Percentiles rank a stretch among this genome's conserved stretches.
Evolutionary conservation across 345 rosid species (phyloP).

Genomic region (Pistacia integerrima): DNA sequence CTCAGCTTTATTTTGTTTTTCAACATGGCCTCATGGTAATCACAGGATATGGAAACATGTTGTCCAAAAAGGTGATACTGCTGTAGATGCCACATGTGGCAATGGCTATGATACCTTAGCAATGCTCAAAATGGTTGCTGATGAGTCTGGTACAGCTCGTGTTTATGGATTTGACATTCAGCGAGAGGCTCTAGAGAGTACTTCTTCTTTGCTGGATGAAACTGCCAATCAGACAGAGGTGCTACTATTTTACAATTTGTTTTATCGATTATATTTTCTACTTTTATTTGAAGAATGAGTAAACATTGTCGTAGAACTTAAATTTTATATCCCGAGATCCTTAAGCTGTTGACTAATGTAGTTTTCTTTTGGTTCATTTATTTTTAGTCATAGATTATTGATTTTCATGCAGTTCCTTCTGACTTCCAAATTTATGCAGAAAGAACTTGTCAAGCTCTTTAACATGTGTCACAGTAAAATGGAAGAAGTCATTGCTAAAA

Average conservation of each 20-base stretch:
- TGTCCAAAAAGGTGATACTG: slow-evolving; percentile 68
- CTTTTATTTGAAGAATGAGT: background rate
- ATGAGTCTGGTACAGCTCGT: slow-evolving; percentile 54
- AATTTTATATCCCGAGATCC: background rate
- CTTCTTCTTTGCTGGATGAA: slow-evolving; percentile 56
- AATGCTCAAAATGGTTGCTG: slow-evolving; percentile 68
- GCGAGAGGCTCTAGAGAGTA: slow-evolving; percentile 56
- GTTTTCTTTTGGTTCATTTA: background rate
- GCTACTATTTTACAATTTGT: background rate
- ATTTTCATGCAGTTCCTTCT: slow-evolving; percentile 6
- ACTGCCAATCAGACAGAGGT: slow-evolving; percentile 60
- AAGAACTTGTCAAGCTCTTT: slow-evolving; percentile 64
- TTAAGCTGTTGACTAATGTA: too few species aligned
- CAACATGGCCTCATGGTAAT: slow-evolving; percentile 2
- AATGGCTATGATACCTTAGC: slow-evolving; percentile 85
- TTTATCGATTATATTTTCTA: background rate
- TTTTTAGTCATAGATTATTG: background rate
- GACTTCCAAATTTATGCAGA: slow-evolving; percentile 45
- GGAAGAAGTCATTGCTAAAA: slow-evolving; percentile 66
- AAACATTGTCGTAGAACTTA: background rate
- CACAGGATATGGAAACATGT: slow-evolving; percentile 80
- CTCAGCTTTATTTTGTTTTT: slow-evolving; percentile 3
- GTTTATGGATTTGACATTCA: slow-evolving; percentile 89
- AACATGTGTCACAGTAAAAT: slow-evolving; percentile 78
- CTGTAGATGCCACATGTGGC: slow-evolving; percentile 88